phyloP scores from a whole-genome alignment of 2,329 filamentous ascomycete species.

The Elsinoe arachidis region DNA sequence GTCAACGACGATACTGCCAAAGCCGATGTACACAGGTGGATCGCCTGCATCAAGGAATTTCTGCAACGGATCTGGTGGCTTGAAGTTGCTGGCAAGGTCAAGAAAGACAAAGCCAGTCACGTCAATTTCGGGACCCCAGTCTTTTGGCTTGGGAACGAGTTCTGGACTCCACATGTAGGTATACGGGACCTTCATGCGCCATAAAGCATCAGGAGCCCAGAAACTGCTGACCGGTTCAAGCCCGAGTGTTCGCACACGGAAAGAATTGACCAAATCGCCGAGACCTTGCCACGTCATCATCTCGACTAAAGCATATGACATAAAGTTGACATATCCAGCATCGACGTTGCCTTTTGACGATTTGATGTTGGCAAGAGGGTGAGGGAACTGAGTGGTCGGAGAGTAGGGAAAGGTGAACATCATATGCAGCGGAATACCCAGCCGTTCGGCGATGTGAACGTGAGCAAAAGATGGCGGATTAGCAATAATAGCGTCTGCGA shows the following conservation, averaged over 20 bases:
- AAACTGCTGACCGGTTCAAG: conserved; percentile 67
- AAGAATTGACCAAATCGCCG: conserved; percentile 68
- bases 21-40: conserved; percentile 63
- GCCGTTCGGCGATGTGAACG: conserved; percentile 67
- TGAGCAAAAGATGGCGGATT: conserved; percentile 74
- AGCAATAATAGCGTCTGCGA: conserved; percentile 74
- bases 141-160: conserved; percentile 38
- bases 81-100: conserved; percentile 28
- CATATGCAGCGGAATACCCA: conserved; percentile 64
- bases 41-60: conserved; percentile 50
- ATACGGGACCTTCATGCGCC: conserved; percentile 64
- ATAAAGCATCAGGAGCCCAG: conserved; percentile 67
- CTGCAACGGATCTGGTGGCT: conserved; percentile 26
- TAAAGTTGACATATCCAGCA: conserved; percentile 66
- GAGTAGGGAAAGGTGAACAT: conserved; percentile 58
- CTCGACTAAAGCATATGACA: conserved; percentile 71
- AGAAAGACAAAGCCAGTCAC: conserved; percentile 30
- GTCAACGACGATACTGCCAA: conserved; percentile 68
- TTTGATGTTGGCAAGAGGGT: conserved; percentile 69
- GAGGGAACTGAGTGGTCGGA: conserved; percentile 65
- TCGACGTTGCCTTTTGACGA: conserved; percentile 55
- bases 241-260: conserved; percentile 58
- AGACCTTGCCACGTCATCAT: conserved; percentile 61
- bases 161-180: conserved; percentile 51
- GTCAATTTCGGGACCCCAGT: conserved; percentile 33